A percentile compares a stretch with the other conserved stretches of the same genome.
Evolutionary conservation across 768 basidiomycete genomes (phyloP).

Genomic region (Pholiota microspora): DNA sequence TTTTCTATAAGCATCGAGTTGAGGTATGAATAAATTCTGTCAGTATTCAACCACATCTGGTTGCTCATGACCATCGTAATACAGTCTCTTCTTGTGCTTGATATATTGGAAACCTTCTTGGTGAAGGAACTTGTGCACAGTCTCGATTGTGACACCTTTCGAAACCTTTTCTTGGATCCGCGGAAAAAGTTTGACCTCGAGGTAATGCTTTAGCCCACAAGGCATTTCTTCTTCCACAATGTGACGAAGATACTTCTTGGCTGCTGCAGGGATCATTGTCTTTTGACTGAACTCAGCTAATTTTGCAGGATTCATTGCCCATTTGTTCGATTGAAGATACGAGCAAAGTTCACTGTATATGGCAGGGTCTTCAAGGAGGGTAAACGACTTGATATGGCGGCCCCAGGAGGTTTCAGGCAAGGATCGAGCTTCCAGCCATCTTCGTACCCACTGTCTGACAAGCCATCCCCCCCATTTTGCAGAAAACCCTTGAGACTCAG

Average conservation of each 20-base stretch:
- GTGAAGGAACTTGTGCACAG: constrained; percentile 28
- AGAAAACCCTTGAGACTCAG: too few relatives aligned
- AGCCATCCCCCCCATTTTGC: too few relatives aligned
- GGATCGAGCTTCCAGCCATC: constrained; percentile 21
- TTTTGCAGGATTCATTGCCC: constrained; percentile 33
- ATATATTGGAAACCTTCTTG: constrained; percentile 26
- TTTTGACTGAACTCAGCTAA: constrained; percentile 23
- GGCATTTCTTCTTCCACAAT: neutral
- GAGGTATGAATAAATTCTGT: constrained; percentile 29
- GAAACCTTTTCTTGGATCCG: constrained; percentile 24
- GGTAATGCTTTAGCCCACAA: neutral
- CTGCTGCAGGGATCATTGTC: constrained; percentile 23
- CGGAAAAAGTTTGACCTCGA: constrained; percentile 27
- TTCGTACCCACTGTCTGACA: constrained; percentile 23
- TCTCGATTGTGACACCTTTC: constrained; percentile 28
- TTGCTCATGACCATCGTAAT: constrained; percentile 36
- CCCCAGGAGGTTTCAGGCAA: constrained; percentile 26
- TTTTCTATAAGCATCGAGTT: constrained; percentile 17
- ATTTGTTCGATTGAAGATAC: constrained; percentile 32
- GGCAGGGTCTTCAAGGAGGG: constrained; percentile 25
- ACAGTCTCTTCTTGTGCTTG: constrained; percentile 29
- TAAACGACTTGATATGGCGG: constrained; percentile 24
- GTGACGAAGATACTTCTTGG: neutral
- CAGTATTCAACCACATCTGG: constrained; percentile 33
- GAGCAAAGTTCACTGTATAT: constrained; percentile 26